Evolutionary conservation across 1,139 yeast species (phyloP), one percentile per base, ranked within the genome.

Genomic region (Saccharomycopsis crataegensis): DNA sequence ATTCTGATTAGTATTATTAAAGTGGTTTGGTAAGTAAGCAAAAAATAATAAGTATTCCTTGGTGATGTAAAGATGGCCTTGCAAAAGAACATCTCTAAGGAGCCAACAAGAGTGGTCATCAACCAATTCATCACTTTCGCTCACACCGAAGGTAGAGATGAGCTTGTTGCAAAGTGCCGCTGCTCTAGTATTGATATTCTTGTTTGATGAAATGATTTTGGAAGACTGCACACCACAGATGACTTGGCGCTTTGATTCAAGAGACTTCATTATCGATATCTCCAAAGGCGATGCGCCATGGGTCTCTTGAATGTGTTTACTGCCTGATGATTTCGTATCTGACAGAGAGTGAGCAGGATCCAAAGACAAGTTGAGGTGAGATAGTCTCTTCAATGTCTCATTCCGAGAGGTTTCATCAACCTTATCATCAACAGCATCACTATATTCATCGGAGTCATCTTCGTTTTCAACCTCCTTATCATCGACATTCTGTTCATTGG

Each of bases 31-130:
- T n/a, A 91, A 67, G 61, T 82, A 84, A 0, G 97, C 94, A 69
- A 86, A 85, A 65, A 88, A 91, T 49, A 89, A 70, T 8, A 91
- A 67, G 59, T 80, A 78, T 12, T 77, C 72, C 47, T 73, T 68
- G 1, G 97, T 90, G 41, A 91, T 68, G 62, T 86, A 86, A 14
- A 89, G 66, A 61, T 86, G 91, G 1, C 98, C 98, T 65, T 90
- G 97, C 36, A 90, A 69, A 41, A 91, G 70, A 1, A 91, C 94
- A 62, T 88, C 96, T 58, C 83, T 79, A 53, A 89, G 73, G 44
- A 91, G 70, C 96, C 96, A 91, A 38, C 90, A 81, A 6, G 85
- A 77, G 62, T 75, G 86, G 59, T 83, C 82, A 12, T 77, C 77
- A 44, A 76, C 64, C 58, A 83, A 75, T 33, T 67, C 65, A 59